These are phyloP conservation scores for Amphirosellinia nigrospora DNA, from an alignment of 495 filamentous ascomycete species.

Conservation along the genomic window DNA sequence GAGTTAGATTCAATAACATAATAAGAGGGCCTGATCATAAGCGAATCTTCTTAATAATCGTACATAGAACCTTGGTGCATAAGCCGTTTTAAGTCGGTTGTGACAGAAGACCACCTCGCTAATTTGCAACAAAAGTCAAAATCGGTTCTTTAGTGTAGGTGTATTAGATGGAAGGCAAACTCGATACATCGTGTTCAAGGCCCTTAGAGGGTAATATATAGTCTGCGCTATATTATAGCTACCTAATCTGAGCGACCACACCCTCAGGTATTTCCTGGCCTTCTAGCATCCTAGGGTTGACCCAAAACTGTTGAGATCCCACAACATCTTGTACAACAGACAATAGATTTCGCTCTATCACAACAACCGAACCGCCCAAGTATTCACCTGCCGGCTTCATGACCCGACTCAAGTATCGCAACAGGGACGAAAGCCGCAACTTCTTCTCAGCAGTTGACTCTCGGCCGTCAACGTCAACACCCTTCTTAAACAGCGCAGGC, in stretches of 20 bases:
- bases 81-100: too few relatives aligned
- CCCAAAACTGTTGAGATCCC: conserved; percentile 4
- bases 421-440: conserved; percentile 27
- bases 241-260: not conserved
- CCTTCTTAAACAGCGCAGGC: conserved; percentile 40
- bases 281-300: conserved; percentile 3
- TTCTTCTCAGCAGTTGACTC: conserved; percentile 23
- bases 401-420: conserved; percentile 32
- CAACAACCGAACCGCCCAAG: conserved; percentile 20
- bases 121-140: too few relatives aligned
- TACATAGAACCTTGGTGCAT: too few relatives aligned
- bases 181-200: not conserved
- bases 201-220: not conserved
- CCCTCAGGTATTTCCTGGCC: not conserved
- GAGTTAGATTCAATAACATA: not conserved
- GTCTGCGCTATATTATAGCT: not conserved
- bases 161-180: not conserved
- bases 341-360: conserved; percentile 34
- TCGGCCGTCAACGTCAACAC: conserved; percentile 22
- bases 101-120: too few relatives aligned
- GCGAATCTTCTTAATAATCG: not conserved
- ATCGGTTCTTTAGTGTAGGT: not conserved
- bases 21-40: not conserved
- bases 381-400: conserved; percentile 15
- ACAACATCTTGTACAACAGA: conserved; percentile 25